phyloP scores from a whole-genome alignment of 2,329 filamentous ascomycete genomes.

The Exophiala sideris region DNA sequence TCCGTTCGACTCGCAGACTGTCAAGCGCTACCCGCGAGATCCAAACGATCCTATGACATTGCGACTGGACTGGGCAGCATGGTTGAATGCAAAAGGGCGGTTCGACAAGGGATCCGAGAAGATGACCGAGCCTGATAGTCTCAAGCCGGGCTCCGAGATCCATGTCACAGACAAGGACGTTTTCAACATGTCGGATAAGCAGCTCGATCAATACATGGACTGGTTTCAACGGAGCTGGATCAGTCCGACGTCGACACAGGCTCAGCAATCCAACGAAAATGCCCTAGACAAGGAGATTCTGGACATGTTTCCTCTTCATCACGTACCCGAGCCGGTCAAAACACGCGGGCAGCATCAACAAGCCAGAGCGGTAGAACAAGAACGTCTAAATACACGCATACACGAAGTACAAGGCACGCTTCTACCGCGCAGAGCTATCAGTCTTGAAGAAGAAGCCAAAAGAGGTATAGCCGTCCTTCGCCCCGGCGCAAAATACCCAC shows the following conservation, averaged over 20 bases:
- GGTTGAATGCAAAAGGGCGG: conserved; percentile 54
- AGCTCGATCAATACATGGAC: conserved; percentile 73
- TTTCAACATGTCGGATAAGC: conserved; percentile 56
- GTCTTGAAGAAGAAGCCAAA: conserved; percentile 35
- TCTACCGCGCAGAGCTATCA: conserved; percentile 34
- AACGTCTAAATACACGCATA: conserved; percentile 32
- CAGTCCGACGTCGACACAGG: conserved; percentile 38
- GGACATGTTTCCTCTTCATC: conserved; percentile 30
- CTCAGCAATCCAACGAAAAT: conserved; percentile 36
- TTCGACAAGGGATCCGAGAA: conserved; percentile 4
- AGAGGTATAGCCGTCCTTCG: conserved; percentile 34
- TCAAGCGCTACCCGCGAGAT: conserved; percentile 50
- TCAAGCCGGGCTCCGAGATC: conserved; percentile 47
- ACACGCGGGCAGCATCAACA: conserved; percentile 13
- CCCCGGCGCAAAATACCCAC: conserved; percentile 50
- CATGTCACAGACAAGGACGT: conserved; percentile 61
- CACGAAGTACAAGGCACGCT: conserved; percentile 41
- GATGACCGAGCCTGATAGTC: not conserved
- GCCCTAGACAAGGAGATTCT: conserved; percentile 28
- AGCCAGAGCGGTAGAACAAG: conserved; percentile 8
- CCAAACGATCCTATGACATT: conserved; percentile 56
- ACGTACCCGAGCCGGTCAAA: conserved; percentile 2
- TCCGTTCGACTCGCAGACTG: conserved; percentile 65
- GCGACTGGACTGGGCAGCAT: conserved; percentile 69
- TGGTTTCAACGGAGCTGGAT: conserved; percentile 71